phyloP scores from a whole-genome alignment of 768 basidiomycete species.

The Rhizopogon sp. region DNA sequence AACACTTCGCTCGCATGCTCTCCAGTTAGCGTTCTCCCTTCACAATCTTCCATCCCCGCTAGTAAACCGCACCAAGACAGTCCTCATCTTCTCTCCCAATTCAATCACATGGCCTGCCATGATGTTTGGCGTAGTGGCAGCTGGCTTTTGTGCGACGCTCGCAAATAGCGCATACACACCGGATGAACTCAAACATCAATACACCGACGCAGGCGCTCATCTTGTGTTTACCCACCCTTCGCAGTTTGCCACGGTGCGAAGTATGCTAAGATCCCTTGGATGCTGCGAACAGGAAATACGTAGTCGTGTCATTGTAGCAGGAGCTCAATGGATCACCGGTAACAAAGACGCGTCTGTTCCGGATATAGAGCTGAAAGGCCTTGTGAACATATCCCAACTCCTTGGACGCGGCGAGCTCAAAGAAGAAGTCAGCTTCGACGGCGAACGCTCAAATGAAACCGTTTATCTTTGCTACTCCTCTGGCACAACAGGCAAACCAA shows the following conservation, averaged over 20 bases:
- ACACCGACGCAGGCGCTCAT: constrained; percentile 58
- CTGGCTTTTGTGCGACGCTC: constrained; percentile 63
- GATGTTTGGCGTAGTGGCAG: constrained; percentile 46
- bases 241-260: constrained; percentile 46
- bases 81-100: constrained; percentile 69
- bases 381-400: constrained; percentile 32
- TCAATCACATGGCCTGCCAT: constrained; percentile 51
- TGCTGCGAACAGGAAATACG: constrained; percentile 42
- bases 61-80: constrained; percentile 36
- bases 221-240: constrained; percentile 64
- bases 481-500: constrained; percentile 78
- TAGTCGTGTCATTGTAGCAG: constrained; percentile 53
- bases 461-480: constrained; percentile 57
- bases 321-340: constrained; percentile 39
- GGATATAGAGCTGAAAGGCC: constrained; percentile 27
- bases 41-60: constrained; percentile 38
- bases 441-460: constrained; percentile 50
- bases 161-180: constrained; percentile 71
- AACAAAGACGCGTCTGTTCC: constrained; percentile 8
- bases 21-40: constrained; percentile 57
- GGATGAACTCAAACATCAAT: constrained; percentile 68
- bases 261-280: constrained; percentile 51
- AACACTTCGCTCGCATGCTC: constrained; percentile 45
- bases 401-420: constrained; percentile 42
- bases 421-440: constrained; percentile 53